A percentile compares a stretch with the other conserved stretches of the same genome.
Evolutionary conservation across 2,329 filamentous ascomycete species (phyloP).

Genomic region (Trichoderma guizhouense): DNA sequence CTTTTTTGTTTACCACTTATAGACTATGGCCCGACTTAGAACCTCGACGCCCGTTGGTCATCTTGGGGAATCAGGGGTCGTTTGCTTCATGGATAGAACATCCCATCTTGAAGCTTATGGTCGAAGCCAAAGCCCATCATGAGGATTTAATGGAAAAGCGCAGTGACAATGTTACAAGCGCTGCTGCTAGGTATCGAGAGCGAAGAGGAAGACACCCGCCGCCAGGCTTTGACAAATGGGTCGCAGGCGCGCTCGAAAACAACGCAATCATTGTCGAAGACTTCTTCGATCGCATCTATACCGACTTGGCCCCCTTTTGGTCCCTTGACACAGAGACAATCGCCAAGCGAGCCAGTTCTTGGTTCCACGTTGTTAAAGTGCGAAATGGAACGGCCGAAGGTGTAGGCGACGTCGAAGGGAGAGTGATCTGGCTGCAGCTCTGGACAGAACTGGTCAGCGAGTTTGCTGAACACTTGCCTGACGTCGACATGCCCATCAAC

Average conservation of each 20-base stretch:
- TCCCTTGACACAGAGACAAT: slow-evolving; percentile 45
- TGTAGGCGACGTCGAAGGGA: slow-evolving; percentile 38
- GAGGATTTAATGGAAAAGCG: slow-evolving; percentile 41
- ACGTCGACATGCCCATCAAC: slow-evolving; percentile 66
- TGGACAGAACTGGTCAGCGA: slow-evolving; percentile 50
- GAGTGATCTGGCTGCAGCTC: slow-evolving; percentile 44
- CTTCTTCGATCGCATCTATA: slow-evolving; percentile 63
- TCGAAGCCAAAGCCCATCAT: slow-evolving; percentile 43
- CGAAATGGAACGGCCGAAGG: slow-evolving; percentile 42
- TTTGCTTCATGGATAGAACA: slow-evolving; percentile 29
- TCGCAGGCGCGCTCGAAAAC: slow-evolving; percentile 48
- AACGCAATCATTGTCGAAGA: slow-evolving; percentile 59
- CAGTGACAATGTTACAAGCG: slow-evolving; percentile 47
- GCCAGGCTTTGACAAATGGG: slow-evolving; percentile 61
- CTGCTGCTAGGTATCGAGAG: slow-evolving; percentile 53
- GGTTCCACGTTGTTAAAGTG: slow-evolving; percentile 47
- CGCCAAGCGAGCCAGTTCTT: slow-evolving; percentile 39
- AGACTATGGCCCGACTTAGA: slow-evolving; percentile 29
- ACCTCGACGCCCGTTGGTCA: slow-evolving; percentile 19
- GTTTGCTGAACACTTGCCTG: slow-evolving; percentile 54
- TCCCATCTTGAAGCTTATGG: slow-evolving; percentile 51
- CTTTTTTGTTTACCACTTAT: slow-evolving; percentile 30
- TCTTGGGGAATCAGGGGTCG: slow-evolving; percentile 16
- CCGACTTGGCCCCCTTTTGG: slow-evolving; percentile 61
- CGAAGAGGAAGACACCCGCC: slow-evolving; percentile 59